Evolutionary conservation across 345 rosid species (phyloP), one percentile per base, ranked within the genome.

Genomic region (Euphorbia pulcherrima): DNA sequence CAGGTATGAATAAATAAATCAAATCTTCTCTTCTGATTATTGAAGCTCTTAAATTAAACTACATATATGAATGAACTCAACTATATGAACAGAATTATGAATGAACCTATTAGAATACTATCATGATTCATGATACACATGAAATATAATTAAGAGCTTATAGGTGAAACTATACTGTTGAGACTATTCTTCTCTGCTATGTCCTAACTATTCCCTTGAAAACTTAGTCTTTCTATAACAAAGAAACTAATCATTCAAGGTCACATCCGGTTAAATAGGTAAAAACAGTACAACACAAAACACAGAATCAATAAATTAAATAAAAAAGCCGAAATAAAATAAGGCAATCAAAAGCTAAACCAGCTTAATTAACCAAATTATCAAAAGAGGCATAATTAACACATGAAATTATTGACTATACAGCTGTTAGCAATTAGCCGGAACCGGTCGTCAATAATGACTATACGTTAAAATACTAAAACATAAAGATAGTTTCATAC

Each of bases 401-500:
- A 20, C 20, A 8, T 11, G 60, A 26, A 26, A 27, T 13, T 30
- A 26, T n/a, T n/a, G n/a, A n/a, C n/a, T n/a, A n/a, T n/a, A n/a
- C n/a, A n/a, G n/a, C n/a, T n/a, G n/a, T n/a, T n/a, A n/a, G n/a
- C n/a, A n/a, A n/a, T n/a, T n/a, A n/a, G n/a, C n/a, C n/a, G n/a
- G n/a, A 21, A 58, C 20, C 62, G 2, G 29, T 59, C 14, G 9
- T 29, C 30, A 66, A 58, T 14, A 58, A n/a, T 57, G 37, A 18
- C 61, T 2, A 57, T 16, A 3, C 13, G 61, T 29, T 28, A 58
- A 58, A 26, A 56, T 16, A 56, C 4, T 10, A 52, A 28, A 52
- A 39, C 4, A 29, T 30, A 24, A 21, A 23, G 6, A 21, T 14
- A 65, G 5, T 23, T 20, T 18, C 12, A 53, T 65, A 75, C 79